These are phyloP conservation scores for Boletus subcaerulescens DNA, from an alignment of 768 basidiomycete species.

Conservation along the genomic window DNA sequence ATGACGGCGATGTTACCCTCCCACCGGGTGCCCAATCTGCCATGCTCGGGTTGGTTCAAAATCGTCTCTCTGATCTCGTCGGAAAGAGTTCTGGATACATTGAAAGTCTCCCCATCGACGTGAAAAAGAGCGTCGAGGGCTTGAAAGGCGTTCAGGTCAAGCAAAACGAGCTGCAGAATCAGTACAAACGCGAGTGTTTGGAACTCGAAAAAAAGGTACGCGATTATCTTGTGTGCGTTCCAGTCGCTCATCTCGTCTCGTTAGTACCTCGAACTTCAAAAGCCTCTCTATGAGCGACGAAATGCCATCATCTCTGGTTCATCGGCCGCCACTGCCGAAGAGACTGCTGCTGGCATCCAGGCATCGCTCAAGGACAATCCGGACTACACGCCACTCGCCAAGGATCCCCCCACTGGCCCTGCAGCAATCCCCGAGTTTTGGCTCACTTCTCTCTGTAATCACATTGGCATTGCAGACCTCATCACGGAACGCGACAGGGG, in stretches of 20 bases:
- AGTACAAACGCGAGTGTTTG: conserved; percentile 91
- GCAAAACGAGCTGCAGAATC: conserved; percentile 86
- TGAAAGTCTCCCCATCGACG: conserved; percentile 76
- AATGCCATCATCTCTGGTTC: conserved; percentile 78
- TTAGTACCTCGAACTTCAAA: conserved; percentile 73
- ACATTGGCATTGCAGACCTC: conserved; percentile 78
- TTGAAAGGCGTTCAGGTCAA: conserved; percentile 93
- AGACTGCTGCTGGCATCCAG: conserved; percentile 78
- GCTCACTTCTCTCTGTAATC: conserved; percentile 94
- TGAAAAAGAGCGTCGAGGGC: conserved; percentile 84
- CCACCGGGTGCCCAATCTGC: conserved; percentile 52
- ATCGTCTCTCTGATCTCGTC: conserved; percentile 78
- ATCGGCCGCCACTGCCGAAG: conserved; percentile 69
- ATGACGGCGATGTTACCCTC: conserved; percentile 48
- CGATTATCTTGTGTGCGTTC: conserved; percentile 14
- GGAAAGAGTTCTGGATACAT: conserved; percentile 95
- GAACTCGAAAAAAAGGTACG: conserved; percentile 94
- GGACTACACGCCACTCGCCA: conserved; percentile 60
- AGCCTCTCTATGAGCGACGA: conserved; percentile 86
- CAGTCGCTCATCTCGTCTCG: conserved; percentile 1
- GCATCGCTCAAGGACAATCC: conserved; percentile 74
- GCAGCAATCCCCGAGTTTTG: conserved; percentile 88
- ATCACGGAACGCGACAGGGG: conserved; percentile 91
- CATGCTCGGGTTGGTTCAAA: conserved; percentile 85
- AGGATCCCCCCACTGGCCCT: conserved; percentile 42